phyloP scores from a whole-genome alignment of 176 grass and related monocot genomes.

The Metroxylon sagu region DNA sequence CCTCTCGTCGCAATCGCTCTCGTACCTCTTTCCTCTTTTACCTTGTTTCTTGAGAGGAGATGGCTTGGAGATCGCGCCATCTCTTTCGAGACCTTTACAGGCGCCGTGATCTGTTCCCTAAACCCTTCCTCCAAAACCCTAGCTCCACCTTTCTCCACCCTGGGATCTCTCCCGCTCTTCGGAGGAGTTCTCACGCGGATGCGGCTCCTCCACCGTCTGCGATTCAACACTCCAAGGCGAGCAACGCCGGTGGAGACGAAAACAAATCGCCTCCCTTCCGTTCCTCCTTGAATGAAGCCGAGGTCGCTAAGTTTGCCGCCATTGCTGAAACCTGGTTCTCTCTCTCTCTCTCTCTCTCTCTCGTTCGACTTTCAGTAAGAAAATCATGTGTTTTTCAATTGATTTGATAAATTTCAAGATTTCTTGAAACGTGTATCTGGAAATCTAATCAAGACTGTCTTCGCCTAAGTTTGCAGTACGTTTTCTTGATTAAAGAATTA shows the following conservation, averaged over 20 bases:
- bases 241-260: neutral
- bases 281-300: slow-evolving; percentile 55
- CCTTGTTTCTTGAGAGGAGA: too few relatives aligned
- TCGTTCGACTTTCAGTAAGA: neutral
- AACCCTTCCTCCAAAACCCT: neutral
- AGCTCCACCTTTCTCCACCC: neutral
- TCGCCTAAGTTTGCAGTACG: too few relatives aligned
- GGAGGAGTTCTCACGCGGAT: slow-evolving; percentile 18
- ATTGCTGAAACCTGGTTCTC: slow-evolving; percentile 77
- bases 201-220: slow-evolving; percentile 13
- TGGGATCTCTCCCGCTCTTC: neutral
- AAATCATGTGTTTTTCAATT: too few relatives aligned
- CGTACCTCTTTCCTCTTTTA: too few relatives aligned
- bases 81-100: slow-evolving; percentile 11
- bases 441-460: too few relatives aligned
- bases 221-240: neutral
- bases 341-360: slow-evolving; percentile 1
- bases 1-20: too few relatives aligned
- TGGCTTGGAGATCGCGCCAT: slow-evolving; percentile 19
- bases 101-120: slow-evolving; percentile 2
- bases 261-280: slow-evolving; percentile 1
- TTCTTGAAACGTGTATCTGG: too few relatives aligned
- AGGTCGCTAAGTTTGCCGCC: slow-evolving; percentile 75
- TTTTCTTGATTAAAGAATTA: too few relatives aligned
- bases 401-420: too few relatives aligned